Percentiles rank a stretch among this genome's conserved stretches.
Conservation (phyloP, 345 rosid genomes). For the Syzygium jambos region DNA sequence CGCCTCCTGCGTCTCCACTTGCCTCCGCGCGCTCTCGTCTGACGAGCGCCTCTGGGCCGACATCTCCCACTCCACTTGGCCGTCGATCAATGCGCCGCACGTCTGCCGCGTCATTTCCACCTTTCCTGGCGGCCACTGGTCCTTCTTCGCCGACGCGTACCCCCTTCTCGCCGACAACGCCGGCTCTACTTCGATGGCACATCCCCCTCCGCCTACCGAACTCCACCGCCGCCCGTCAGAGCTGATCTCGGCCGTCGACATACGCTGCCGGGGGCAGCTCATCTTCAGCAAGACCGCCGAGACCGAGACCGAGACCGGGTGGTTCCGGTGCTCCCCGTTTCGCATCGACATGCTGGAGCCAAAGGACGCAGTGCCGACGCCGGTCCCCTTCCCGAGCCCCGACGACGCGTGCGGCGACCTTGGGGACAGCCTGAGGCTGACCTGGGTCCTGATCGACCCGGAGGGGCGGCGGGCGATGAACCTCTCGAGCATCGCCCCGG, state of each 20-base stretch:
- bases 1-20: constrained; percentile 38
- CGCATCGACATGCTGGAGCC: constrained; percentile 56
- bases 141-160: constrained; percentile 63
- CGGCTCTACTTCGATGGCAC: background rate
- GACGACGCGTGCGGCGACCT: constrained; percentile 32
- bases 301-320: constrained; percentile 48
- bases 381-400: constrained; percentile 19
- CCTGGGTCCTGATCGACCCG: constrained; percentile 72
- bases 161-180: constrained; percentile 3
- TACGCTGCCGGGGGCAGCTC: constrained; percentile 26
- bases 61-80: constrained; percentile 59
- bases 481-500: constrained; percentile 58
- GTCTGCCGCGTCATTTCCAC: constrained; percentile 23
- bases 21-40: constrained; percentile 39
- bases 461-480: constrained; percentile 42
- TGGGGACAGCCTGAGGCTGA: constrained; percentile 34
- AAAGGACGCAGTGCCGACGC: constrained; percentile 51
- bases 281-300: constrained; percentile 42
- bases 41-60: constrained; percentile 41
- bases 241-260: constrained; percentile 67
- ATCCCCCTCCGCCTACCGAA: background rate
- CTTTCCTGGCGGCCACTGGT: constrained; percentile 38
- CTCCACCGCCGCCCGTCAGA: background rate
- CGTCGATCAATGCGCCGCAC: constrained; percentile 39
- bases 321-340: constrained; percentile 73